These are phyloP conservation scores for Ophiostoma sp. DNA, from an alignment of 2,329 filamentous ascomycete genomes.

Conservation along the genomic window DNA sequence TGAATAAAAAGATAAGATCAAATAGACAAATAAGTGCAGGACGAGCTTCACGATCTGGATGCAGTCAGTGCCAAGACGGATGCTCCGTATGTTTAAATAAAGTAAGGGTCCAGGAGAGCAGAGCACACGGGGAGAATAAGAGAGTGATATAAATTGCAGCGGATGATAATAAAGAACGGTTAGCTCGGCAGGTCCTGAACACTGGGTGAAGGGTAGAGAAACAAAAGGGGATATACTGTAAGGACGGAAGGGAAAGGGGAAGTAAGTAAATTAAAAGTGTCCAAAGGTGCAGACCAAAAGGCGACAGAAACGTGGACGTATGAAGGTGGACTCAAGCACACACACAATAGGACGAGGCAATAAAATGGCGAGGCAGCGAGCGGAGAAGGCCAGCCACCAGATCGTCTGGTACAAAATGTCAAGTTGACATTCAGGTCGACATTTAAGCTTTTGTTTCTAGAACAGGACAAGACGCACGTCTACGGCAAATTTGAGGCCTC, in stretches of 20 bases:
- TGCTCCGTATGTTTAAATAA: not conserved
- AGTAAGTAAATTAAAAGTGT: not conserved
- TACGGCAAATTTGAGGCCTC: not conserved
- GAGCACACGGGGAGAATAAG: not conserved
- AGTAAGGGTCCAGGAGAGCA: not conserved
- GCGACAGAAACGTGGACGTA: not conserved
- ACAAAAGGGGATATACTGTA: not conserved
- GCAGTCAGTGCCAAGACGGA: not conserved
- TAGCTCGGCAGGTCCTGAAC: not conserved
- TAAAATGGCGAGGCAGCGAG: not conserved
- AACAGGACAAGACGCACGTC: not conserved
- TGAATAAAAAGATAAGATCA: not conserved
- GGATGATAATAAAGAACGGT: not conserved
- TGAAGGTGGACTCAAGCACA: not conserved
- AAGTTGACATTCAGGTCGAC: not conserved
- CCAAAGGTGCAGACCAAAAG: not conserved
- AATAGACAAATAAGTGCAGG: not conserved
- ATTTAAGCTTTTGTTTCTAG: not conserved
- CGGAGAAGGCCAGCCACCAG: not conserved
- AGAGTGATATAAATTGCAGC: slow-evolving; percentile 5
- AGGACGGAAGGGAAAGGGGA: not conserved
- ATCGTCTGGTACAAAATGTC: not conserved
- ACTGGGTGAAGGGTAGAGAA: not conserved
- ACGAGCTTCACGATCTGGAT: not conserved
- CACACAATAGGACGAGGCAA: not conserved